These are phyloP conservation scores for Plasmodium berghei DNA, from an alignment of 169 alveolate species.

Conservation along the genomic window DNA sequence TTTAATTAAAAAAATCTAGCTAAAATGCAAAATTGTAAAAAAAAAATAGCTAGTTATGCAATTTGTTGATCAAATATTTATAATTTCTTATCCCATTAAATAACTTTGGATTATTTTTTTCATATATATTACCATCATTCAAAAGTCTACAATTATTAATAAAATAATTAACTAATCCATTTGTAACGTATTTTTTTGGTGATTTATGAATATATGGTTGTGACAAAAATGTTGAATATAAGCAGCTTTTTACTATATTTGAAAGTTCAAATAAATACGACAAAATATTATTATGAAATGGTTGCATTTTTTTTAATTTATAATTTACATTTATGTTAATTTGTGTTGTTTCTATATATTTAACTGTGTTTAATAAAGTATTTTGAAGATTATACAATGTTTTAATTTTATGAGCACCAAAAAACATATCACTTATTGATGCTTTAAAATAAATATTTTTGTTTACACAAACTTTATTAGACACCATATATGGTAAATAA, in stretches of 20 bases:
- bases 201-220: slow-evolving; percentile 71
- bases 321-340: slow-evolving; percentile 51
- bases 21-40: not conserved
- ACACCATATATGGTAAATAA: slow-evolving; percentile 35
- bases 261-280: slow-evolving; percentile 28
- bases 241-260: slow-evolving; percentile 30
- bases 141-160: slow-evolving; percentile 50
- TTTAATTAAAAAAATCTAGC: too few species aligned
- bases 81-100: slow-evolving; percentile 17
- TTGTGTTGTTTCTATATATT: slow-evolving; percentile 53
- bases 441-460: slow-evolving; percentile 26
- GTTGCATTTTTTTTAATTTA: slow-evolving; percentile 43
- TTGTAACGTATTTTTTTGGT: slow-evolving; percentile 39
- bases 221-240: slow-evolving; percentile 40
- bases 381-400: slow-evolving; percentile 51
- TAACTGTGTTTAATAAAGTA: slow-evolving; percentile 44
- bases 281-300: slow-evolving; percentile 51
- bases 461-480: slow-evolving; percentile 16
- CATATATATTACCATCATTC: slow-evolving; percentile 43
- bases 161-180: slow-evolving; percentile 45
- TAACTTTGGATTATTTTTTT: slow-evolving; percentile 18
- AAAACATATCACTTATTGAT: slow-evolving; percentile 52
- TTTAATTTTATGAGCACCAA: slow-evolving; percentile 59
- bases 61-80: slow-evolving; percentile 28
- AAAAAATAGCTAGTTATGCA: not conserved